These are phyloP conservation scores for Vachellia collinsii DNA, from an alignment of 306 rosid genomes.

Conservation along the genomic window DNA sequence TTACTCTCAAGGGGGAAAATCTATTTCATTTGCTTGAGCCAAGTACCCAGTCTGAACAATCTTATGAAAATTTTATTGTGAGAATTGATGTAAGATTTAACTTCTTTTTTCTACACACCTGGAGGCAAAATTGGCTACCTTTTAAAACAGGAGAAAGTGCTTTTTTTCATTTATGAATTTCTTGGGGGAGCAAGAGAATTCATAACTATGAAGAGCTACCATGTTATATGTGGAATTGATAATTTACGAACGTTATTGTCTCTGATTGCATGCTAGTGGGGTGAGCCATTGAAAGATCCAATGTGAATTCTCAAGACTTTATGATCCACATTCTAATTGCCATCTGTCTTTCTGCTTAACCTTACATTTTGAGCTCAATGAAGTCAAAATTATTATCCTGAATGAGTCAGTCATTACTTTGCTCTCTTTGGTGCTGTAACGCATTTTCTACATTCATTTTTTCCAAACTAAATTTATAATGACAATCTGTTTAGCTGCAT, in stretches of 20 bases:
- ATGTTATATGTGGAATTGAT: not conserved
- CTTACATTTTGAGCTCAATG: not conserved
- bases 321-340: not conserved
- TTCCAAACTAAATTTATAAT: not conserved
- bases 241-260: not conserved
- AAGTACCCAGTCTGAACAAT: not conserved
- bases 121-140: not conserved
- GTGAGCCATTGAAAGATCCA: not conserved
- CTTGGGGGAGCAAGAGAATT: not conserved
- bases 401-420: not conserved
- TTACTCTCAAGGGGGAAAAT: not conserved
- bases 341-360: constrained; percentile 7
- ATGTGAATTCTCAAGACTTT: not conserved
- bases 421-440: not conserved
- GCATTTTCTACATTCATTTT: constrained; percentile 16
- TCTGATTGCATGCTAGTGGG: constrained; percentile 12
- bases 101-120: not conserved
- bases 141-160: not conserved
- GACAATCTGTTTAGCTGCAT: not conserved
- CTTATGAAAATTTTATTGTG: constrained; percentile 8
- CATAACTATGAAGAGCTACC: not conserved
- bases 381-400: not conserved
- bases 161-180: not conserved
- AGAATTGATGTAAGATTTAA: constrained; percentile 1
- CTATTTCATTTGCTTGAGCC: not conserved